These are phyloP conservation scores for Glycine tomentella DNA, from an alignment of 306 rosid genomes.

Conservation along the genomic window DNA sequence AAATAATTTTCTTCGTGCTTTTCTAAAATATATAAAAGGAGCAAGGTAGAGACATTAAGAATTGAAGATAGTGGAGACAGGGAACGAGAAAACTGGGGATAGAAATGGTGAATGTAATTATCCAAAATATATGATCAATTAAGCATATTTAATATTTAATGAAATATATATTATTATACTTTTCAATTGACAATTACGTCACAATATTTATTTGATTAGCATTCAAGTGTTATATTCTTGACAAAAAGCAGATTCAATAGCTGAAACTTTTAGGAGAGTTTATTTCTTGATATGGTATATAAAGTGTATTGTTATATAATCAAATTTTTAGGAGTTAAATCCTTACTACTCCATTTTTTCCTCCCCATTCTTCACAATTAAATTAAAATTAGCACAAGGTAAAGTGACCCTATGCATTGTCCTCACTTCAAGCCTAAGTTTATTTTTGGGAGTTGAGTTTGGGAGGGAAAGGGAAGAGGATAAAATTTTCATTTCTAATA, in stretches of 20 bases:
- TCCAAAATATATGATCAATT: constrained; percentile 15
- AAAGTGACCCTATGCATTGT: neutral
- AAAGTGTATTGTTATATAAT: neutral
- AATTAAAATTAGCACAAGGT: constrained; percentile 11
- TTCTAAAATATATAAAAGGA: constrained; percentile 23
- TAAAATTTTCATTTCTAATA: neutral
- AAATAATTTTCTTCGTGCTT: constrained; percentile 5
- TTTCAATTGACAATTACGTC: neutral
- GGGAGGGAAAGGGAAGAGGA: neutral
- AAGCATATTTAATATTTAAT: neutral
- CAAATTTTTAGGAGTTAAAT: constrained; percentile 14
- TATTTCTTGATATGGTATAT: constrained; percentile 7
- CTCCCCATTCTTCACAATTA: neutral
- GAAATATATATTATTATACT: constrained; percentile 1
- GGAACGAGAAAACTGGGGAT: constrained; percentile 38
- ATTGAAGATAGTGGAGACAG: constrained; percentile 34
- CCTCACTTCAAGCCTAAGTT: neutral
- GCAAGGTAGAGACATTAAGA: constrained; percentile 19
- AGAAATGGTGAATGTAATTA: constrained; percentile 24
- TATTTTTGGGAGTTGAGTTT: neutral
- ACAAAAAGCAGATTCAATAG: constrained; percentile 1
- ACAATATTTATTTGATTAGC: constrained; percentile 23
- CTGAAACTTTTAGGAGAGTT: constrained; percentile 14
- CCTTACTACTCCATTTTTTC: constrained; percentile 1
- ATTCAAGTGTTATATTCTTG: constrained; percentile 27